phyloP scores from a whole-genome alignment of 371 early-diverging fungal genomes.

The Capniomyces stellatus region DNA sequence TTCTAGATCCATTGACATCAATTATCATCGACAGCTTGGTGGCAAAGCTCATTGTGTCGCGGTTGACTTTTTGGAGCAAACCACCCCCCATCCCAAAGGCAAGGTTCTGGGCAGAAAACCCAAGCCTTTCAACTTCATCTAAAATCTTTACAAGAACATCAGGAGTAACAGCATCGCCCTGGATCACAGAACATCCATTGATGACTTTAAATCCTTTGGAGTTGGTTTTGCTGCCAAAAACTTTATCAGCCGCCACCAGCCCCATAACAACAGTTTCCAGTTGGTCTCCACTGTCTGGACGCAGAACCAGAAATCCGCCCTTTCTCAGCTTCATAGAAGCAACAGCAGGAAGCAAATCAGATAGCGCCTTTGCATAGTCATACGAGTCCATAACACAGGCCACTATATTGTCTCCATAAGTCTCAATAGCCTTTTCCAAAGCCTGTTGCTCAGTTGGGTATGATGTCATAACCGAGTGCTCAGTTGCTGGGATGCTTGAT shows the following conservation, averaged over 20 bases:
- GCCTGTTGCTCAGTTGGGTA: conserved; percentile 44
- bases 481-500: conserved; percentile 65
- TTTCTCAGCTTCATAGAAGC: conserved; percentile 29
- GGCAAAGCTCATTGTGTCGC: conserved; percentile 71
- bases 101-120: conserved; percentile 46
- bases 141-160: conserved; percentile 30
- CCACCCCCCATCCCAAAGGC: conserved; percentile 78
- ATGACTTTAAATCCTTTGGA: conserved; percentile 51
- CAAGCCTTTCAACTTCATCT: conserved; percentile 29
- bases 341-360: conserved; percentile 44
- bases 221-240: conserved; percentile 46
- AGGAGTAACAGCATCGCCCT: conserved; percentile 61
- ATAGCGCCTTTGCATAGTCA: conserved; percentile 49
- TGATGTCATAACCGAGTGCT: conserved; percentile 76
- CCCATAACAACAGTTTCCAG: conserved; percentile 51
- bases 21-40: conserved; percentile 49
- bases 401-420: conserved; percentile 46
- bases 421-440: conserved; percentile 33
- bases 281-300: conserved; percentile 70
- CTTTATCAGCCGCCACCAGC: conserved; percentile 42
- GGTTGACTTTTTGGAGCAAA: conserved; percentile 53
- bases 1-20: too few species aligned
- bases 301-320: conserved; percentile 57
- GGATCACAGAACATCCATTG: conserved; percentile 44
- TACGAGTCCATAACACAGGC: conserved; percentile 69